Conservation (phyloP, 2,329 filamentous ascomycete genomes). For the Boeremia exigua region DNA sequence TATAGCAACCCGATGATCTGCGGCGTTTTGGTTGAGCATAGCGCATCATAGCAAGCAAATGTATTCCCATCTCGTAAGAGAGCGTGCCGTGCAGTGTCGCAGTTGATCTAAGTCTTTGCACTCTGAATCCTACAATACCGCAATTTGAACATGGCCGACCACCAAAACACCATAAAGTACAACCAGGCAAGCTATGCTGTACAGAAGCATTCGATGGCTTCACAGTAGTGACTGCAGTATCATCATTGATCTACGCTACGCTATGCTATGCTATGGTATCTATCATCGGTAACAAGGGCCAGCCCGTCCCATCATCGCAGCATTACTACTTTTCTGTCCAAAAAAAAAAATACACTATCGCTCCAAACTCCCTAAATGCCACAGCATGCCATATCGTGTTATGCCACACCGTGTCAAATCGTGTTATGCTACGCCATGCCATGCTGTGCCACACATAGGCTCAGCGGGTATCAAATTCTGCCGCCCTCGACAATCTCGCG, state of each 20-base stretch:
- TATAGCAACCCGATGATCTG: slow-evolving; percentile 17
- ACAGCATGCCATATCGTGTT: too few species aligned
- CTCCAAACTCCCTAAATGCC: slow-evolving; percentile 5
- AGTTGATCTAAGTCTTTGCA: too few species aligned
- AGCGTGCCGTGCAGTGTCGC: not conserved
- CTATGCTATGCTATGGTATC: slow-evolving; percentile 6
- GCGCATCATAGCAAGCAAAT: slow-evolving; percentile 19
- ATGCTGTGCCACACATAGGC: too few species aligned
- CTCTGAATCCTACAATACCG: too few species aligned
- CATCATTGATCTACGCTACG: not conserved
- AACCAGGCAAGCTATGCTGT: too few species aligned
- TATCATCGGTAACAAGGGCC: slow-evolving; percentile 1
- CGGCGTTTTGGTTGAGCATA: slow-evolving; percentile 8
- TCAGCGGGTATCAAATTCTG: slow-evolving; percentile 31
- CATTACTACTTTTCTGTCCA: not conserved
- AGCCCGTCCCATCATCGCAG: slow-evolving; percentile 5
- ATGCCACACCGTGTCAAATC: not conserved
- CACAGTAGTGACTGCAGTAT: not conserved
- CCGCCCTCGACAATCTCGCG: slow-evolving; percentile 68
- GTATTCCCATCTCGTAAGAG: slow-evolving; percentile 1
- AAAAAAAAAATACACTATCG: not conserved
- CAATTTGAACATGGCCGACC: too few species aligned
- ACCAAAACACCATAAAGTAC: not conserved
- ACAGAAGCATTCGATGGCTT: too few species aligned
- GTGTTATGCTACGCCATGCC: too few species aligned